Base-by-base conservation (phyloP, 805 yeast species). In the Yarrowia yakushimensis region DNA sequence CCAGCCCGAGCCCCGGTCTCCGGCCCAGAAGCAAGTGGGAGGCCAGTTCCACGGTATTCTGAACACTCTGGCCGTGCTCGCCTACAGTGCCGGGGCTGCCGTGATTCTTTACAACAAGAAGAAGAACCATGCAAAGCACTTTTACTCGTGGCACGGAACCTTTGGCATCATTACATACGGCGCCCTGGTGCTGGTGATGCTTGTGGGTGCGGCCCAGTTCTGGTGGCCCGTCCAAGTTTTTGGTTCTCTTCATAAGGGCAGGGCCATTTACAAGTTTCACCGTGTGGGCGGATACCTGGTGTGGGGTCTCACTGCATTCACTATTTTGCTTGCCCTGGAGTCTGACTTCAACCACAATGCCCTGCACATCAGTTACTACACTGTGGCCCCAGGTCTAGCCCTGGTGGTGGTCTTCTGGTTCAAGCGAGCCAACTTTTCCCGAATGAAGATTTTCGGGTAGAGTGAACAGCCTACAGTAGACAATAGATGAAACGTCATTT, bases 101-200 rank as follows among this genome's bases (percentile, higher is more conserved):
- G 60, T 64, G 23, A 69, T 70, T 27, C 63, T 66, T 36, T 64
- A 65, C 64, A 70, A 69, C 65, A 70, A 70, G 64, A 54, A 66
- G 27, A 37, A 63, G 41, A 70, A 70, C 61, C 61, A 63, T 31
- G 69, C 69, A 1, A 54, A 33, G 23, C 73, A 70, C 63, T 54
- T 68, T 30, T 63, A 67, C 31, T 67, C 73, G 6, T 68, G 71
- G 65, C 73, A 70, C 62, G 71, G 71, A 11, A 64, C 63, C 2
- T 63, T 70, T 36, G 73, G 73, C 13, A 39, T 67, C 20, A 20
- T 64, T 17, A 67, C 73, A 13, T 68, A 66, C 41, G 30, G 50
- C 7, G 37, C 65, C 2, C 59, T 70, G 34, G 31, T 65, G 17
- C 59, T 37, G 8, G 66, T 64, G 13, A 45, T 65, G 41, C 50